Conservation (phyloP, 371 early-diverging fungal genomes). For the Mucor velutinosus region DNA sequence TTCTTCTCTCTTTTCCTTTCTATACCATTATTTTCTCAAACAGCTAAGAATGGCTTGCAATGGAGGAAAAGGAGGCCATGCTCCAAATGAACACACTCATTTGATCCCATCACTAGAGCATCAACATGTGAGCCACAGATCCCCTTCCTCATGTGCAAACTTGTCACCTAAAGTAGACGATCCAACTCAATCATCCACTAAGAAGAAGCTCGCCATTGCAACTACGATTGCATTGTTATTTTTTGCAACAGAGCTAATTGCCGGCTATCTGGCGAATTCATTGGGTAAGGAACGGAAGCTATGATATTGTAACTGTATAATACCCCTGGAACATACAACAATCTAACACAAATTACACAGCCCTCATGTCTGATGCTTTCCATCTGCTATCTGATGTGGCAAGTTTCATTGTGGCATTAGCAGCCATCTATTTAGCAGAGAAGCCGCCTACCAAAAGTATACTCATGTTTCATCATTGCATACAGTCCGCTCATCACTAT, state of each 20-base stretch:
- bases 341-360: constrained; percentile 23
- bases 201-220: constrained; percentile 49
- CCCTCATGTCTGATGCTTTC: constrained; percentile 75
- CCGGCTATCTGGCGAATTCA: constrained; percentile 67
- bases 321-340: background rate
- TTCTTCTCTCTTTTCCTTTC: background rate
- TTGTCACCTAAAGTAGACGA: constrained; percentile 18
- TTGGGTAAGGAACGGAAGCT: constrained; percentile 30
- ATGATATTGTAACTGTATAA: background rate
- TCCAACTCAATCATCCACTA: constrained; percentile 19
- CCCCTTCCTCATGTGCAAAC: constrained; percentile 31
- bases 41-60: background rate
- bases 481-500: background rate
- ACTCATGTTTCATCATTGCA: background rate
- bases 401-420: constrained; percentile 73
- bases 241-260: constrained; percentile 69
- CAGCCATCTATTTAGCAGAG: constrained; percentile 72
- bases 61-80: background rate
- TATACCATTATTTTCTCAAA: background rate
- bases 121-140: background rate
- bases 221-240: constrained; percentile 59
- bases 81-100: constrained; percentile 10
- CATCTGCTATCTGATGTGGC: constrained; percentile 75
- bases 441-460: constrained; percentile 69
- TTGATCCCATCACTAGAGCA: background rate